These are phyloP conservation scores for Pleurotus sapidus DNA, from an alignment of 768 basidiomycete species.

Conservation along the genomic window DNA sequence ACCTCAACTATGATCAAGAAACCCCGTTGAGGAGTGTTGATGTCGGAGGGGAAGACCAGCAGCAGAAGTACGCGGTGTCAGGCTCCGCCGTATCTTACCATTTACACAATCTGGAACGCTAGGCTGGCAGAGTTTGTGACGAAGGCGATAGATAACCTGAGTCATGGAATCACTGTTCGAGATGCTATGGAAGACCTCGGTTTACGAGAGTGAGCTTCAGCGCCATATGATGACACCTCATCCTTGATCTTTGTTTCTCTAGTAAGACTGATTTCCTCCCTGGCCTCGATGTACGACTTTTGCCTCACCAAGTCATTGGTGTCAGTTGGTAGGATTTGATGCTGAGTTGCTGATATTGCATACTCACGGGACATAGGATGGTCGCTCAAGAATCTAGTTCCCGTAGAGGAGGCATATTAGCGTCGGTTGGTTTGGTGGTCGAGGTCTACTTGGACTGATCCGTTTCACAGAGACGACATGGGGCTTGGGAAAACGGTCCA, in stretches of 20 bases:
- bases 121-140: conserved; percentile 67
- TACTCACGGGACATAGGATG: conserved; percentile 47
- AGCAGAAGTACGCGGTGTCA: conserved; percentile 33
- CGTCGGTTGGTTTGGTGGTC: conserved; percentile 27
- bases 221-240: not conserved
- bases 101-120: conserved; percentile 3
- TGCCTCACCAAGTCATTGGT: conserved; percentile 76
- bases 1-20: conserved; percentile 47
- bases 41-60: conserved; percentile 57
- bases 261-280: conserved; percentile 58
- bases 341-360: not conserved
- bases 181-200: conserved; percentile 52
- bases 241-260: not conserved
- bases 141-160: conserved; percentile 53
- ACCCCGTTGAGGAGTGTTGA: conserved; percentile 50
- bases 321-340: conserved; percentile 55
- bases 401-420: conserved; percentile 64
- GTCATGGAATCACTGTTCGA: conserved; percentile 49
- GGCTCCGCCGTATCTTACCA: not conserved
- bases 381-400: conserved; percentile 51
- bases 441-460: too few relatives aligned
- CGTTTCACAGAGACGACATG: conserved; percentile 58
- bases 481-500: conserved; percentile 75
- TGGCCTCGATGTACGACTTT: conserved; percentile 65
- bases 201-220: conserved; percentile 39